Percentiles rank a stretch among this genome's conserved stretches.
phyloP scores from a whole-genome alignment of 495 filamentous ascomycete species.

The Glonium stellatum region DNA sequence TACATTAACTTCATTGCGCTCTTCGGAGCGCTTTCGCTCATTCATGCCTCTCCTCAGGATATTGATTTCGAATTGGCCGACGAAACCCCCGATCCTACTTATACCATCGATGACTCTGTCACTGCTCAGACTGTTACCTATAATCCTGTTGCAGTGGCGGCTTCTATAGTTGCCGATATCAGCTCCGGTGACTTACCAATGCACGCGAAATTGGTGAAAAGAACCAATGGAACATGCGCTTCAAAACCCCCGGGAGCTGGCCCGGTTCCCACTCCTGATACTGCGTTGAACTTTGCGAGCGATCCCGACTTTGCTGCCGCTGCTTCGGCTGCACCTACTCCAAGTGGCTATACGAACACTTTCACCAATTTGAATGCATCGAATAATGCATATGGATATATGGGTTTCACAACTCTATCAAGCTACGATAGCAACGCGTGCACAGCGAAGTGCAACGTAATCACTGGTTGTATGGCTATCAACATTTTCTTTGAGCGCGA shows the following conservation, averaged over 20 bases:
- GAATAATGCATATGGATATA: neutral
- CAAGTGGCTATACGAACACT: conserved; percentile 4
- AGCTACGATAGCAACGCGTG: conserved; percentile 11
- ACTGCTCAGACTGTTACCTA: neutral
- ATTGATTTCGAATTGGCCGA: neutral
- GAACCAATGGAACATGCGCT: neutral
- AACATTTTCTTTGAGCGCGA: conserved; percentile 22
- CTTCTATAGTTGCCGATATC: neutral
- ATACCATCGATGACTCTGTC: neutral
- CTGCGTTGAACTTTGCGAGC: neutral
- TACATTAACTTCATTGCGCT: neutral
- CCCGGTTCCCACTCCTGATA: conserved; percentile 8
- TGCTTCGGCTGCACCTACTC: conserved; percentile 4
- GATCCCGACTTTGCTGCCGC: neutral
- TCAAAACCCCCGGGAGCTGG: conserved; percentile 5
- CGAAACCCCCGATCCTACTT: neutral
- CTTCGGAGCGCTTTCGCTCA: neutral
- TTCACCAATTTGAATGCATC: conserved; percentile 11
- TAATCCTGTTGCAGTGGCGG: neutral
- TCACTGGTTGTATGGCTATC: conserved; percentile 15
- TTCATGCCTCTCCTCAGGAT: neutral
- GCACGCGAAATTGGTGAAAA: neutral
- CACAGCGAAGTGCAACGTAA: conserved; percentile 11
- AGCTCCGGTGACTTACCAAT: neutral
- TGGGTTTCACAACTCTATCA: conserved; percentile 6